Evolutionary conservation across 352 stramenopile genomes (phyloP).

Genomic region (Phytophthora chlamydospora): DNA sequence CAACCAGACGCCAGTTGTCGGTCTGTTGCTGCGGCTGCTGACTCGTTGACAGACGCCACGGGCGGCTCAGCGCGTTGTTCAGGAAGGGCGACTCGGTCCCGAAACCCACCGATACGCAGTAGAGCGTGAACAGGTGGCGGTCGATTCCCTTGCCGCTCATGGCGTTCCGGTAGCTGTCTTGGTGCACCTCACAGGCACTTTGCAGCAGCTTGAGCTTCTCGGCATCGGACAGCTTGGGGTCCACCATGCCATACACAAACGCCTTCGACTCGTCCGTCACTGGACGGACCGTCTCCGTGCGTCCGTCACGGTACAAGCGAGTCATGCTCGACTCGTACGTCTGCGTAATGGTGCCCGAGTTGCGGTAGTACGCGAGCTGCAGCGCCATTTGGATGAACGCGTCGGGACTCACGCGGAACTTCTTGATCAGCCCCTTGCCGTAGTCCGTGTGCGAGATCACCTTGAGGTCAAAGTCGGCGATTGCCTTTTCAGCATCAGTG

Average conservation of each 20-base stretch:
- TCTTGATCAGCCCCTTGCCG: constrained; percentile 91
- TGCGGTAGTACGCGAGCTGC: constrained; percentile 96
- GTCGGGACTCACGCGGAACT: constrained; percentile 94
- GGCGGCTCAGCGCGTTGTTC: constrained; percentile 81
- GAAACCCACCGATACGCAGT: constrained; percentile 89
- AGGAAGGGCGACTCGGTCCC: constrained; percentile 90
- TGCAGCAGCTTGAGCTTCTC: constrained; percentile 89
- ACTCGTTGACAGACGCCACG: constrained; percentile 89
- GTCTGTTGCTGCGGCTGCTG: constrained; percentile 93
- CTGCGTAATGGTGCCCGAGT: constrained; percentile 91
- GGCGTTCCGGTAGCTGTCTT: constrained; percentile 91
- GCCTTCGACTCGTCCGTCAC: constrained; percentile 90
- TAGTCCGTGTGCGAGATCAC: constrained; percentile 90
- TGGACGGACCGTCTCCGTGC: constrained; percentile 93
- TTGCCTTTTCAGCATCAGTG: constrained; percentile 59
- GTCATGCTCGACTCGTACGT: constrained; percentile 98
- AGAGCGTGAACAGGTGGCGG: constrained; percentile 96
- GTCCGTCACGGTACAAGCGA: constrained; percentile 94
- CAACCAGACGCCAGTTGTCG: constrained; percentile 74
- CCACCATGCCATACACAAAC: constrained; percentile 91
- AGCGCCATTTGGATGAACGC: constrained; percentile 97
- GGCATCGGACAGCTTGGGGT: constrained; percentile 64
- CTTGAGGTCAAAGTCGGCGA: constrained; percentile 90
- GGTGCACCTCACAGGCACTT: constrained; percentile 89
- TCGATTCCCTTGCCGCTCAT: constrained; percentile 94